phyloP scores from a whole-genome alignment of 768 basidiomycete genomes.

The Jaapia argillacea region DNA sequence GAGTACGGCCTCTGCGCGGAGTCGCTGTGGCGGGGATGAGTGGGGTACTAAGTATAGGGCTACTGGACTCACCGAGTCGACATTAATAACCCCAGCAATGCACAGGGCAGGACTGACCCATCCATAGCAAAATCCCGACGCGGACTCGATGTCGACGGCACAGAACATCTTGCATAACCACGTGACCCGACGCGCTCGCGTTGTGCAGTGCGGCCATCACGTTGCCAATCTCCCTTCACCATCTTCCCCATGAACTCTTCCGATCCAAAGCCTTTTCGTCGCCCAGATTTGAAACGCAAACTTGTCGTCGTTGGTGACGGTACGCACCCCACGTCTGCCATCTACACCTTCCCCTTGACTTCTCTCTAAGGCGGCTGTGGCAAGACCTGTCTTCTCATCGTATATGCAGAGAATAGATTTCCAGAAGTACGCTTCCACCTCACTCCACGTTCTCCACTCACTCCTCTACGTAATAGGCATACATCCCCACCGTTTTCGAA shows the following conservation, averaged over 20 bases:
- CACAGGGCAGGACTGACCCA: background rate
- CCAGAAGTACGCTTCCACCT: constrained; percentile 61
- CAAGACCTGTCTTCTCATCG: constrained; percentile 93
- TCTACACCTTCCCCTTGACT: constrained; percentile 9
- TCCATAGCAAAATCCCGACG: no score
- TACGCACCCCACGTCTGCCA: constrained; percentile 28
- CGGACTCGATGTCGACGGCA: no score
- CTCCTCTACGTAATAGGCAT: constrained; percentile 47
- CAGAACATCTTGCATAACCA: no score
- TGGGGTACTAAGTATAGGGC: no score
- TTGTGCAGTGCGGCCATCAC: no score
- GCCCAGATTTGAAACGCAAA: constrained; percentile 80
- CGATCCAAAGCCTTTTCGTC: constrained; percentile 27
- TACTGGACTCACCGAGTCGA: no score
- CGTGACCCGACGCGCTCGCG: no score
- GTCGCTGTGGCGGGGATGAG: no score
- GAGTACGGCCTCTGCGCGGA: no score
- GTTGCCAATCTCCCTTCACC: no score
- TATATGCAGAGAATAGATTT: constrained; percentile 93
- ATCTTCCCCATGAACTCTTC: no score
- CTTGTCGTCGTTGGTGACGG: constrained; percentile 86
- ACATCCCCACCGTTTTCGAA: constrained; percentile 91
- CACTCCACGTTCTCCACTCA: constrained; percentile 3
- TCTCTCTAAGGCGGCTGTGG: constrained; percentile 54
- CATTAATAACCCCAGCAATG: background rate